These are phyloP conservation scores for Yamadazyma olivae DNA, from an alignment of 805 yeast genomes.

Conservation along the genomic window DNA sequence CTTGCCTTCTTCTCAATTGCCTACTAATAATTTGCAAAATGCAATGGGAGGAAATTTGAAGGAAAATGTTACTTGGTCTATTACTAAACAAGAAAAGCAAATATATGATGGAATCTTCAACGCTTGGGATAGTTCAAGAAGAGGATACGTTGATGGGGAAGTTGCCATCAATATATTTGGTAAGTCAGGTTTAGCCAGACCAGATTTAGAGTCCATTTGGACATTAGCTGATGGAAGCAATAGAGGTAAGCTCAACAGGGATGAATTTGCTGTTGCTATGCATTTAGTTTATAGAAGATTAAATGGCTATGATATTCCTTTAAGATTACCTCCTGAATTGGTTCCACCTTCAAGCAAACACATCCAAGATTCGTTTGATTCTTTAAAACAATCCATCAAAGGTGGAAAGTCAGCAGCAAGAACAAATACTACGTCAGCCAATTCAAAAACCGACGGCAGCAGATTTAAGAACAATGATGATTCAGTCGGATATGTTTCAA, in stretches of 20 bases:
- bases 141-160: constrained; percentile 74
- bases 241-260: constrained; percentile 78
- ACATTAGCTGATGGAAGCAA: constrained; percentile 79
- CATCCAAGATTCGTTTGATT: constrained; percentile 65
- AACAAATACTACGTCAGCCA: constrained; percentile 18
- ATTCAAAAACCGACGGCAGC: constrained; percentile 24
- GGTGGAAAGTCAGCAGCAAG: constrained; percentile 25
- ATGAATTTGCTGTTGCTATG: constrained; percentile 96
- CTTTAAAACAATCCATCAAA: constrained; percentile 64
- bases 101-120: constrained; percentile 84
- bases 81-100: constrained; percentile 81
- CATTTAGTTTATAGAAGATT: constrained; percentile 88
- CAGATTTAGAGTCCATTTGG: constrained; percentile 90
- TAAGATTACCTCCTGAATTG: constrained; percentile 79
- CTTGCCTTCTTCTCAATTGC: constrained; percentile 48
- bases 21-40: constrained; percentile 37
- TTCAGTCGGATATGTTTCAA: constrained; percentile 63
- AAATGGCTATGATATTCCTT: constrained; percentile 85
- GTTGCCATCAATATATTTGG: constrained; percentile 84
- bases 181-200: constrained; percentile 83
- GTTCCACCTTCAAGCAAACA: constrained; percentile 82
- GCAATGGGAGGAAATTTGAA: constrained; percentile 43
- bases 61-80: constrained; percentile 71
- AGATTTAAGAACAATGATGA: constrained; percentile 70
- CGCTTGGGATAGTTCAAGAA: constrained; percentile 73